These are phyloP conservation scores for Ophiostoma australiae DNA, from an alignment of 2,329 filamentous ascomycete species.

Conservation along the genomic window DNA sequence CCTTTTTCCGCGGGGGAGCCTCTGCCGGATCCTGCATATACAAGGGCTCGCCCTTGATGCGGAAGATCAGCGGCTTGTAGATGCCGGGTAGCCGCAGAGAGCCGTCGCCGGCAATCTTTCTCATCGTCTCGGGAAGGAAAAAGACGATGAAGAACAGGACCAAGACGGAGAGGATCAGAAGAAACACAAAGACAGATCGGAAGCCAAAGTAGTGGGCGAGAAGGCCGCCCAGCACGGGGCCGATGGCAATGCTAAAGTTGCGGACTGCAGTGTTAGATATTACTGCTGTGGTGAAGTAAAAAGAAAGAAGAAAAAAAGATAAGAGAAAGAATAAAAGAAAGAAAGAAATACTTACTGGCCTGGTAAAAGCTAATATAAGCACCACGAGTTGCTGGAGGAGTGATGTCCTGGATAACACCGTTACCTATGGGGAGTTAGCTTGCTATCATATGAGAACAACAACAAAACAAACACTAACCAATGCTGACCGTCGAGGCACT, in stretches of 20 bases:
- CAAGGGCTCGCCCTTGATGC: background rate
- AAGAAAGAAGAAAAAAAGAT: background rate
- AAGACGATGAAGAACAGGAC: background rate
- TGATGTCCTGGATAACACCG: background rate
- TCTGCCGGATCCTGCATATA: background rate
- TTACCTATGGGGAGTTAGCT: background rate
- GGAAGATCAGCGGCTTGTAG: background rate
- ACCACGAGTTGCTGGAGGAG: background rate
- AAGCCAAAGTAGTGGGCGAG: background rate
- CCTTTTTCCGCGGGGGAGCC: background rate
- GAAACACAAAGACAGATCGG: background rate
- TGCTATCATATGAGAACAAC: no score
- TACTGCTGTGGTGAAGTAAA: background rate
- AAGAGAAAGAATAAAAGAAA: background rate
- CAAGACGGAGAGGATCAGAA: background rate
- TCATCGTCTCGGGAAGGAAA: background rate
- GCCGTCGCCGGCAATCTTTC: background rate
- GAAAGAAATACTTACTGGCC: background rate
- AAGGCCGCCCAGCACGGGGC: background rate
- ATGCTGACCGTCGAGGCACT: background rate
- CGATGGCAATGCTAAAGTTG: background rate
- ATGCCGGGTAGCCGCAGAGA: background rate
- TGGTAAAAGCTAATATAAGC: background rate
- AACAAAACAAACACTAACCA: no score
- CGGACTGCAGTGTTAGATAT: background rate